These are phyloP conservation scores for Lathyrus sativus DNA, from an alignment of 306 rosid species.

Conservation along the genomic window DNA sequence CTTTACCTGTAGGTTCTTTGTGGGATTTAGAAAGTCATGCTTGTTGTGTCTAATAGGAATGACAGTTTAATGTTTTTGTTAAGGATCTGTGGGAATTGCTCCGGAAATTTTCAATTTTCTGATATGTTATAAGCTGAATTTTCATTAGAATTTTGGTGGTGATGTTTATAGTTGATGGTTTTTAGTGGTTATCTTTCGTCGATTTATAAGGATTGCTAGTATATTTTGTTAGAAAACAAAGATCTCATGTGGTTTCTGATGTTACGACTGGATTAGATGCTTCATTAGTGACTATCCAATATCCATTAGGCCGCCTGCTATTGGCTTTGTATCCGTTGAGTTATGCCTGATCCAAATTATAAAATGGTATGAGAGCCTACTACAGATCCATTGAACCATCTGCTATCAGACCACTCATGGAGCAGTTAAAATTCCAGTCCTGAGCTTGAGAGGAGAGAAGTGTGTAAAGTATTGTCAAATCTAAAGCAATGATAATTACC, in stretches of 20 bases:
- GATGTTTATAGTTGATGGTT: conserved; percentile 12
- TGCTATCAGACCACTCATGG: background rate
- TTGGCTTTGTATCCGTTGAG: background rate
- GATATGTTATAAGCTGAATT: conserved; percentile 17
- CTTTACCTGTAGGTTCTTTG: background rate
- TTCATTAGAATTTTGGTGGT: conserved; percentile 9
- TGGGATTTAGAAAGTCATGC: conserved; percentile 33
- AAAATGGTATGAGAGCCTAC: background rate
- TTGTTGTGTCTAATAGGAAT: conserved; percentile 19
- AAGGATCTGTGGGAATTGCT: conserved; percentile 20
- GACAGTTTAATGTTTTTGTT: conserved; percentile 12
- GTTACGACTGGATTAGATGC: background rate
- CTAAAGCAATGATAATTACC: background rate
- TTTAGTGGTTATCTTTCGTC: conserved; percentile 20
- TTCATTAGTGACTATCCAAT: background rate
- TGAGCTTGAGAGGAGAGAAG: background rate
- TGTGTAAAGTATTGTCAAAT: background rate
- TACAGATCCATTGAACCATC: background rate
- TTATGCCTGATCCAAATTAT: background rate
- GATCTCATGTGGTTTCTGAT: conserved; percentile 30
- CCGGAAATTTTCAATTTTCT: background rate
- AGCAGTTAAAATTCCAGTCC: background rate
- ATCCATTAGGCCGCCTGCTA: background rate
- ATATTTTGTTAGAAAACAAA: conserved; percentile 12
- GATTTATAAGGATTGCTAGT: background rate